Base-by-base conservation (phyloP, 257 asterid genomes). In the Solanum verrucosum region DNA sequence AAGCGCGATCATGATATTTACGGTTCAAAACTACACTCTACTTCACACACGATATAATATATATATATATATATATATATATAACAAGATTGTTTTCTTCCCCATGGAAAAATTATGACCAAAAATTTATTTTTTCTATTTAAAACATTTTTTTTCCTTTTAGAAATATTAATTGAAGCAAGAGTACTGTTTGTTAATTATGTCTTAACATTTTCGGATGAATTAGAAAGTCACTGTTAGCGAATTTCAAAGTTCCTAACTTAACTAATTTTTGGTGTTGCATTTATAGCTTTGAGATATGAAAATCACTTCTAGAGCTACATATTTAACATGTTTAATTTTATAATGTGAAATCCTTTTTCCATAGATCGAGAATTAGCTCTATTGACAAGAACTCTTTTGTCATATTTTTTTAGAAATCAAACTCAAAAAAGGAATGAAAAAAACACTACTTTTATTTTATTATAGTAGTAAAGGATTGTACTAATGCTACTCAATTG, bases 1-100 rank as follows among this genome's bases (percentile, higher is more conserved):
- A 27, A 0, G 3, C 38, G 0, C 75, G 1, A 29, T 15, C 1
- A 72, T 71, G 1, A 33, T 1, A 71, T 8, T 71, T 29, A 68
- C 21, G 2, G 2, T 71, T 71, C 42, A 33, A 15, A 71, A 33
- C 44, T 16, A 31, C 12, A 0, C 23, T 31, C 25, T 15, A 71
- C 40, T 31, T 33, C 25, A 8, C 25, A 7, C 14, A 33, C 7
- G 1, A 31, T 5, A 35, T 33, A 33, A n/a, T n/a, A n/a, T n/a
- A n/a, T n/a, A 33, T 33, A 33, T 33, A 33, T 35, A 35, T 34
- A 31, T 6, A 71, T 16, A 16, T 2, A 2, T 31, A 15, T 15
- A 1, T 70, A 23, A 1, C 13, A 31, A 71, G 8, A 68, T 27
- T 68, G 74, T 27, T 68, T 68, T 68, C 73, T 65, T 65, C 73